These are phyloP conservation scores for Cladosporium sphaerospermum DNA, from an alignment of 2,329 filamentous ascomycete species.

Conservation along the genomic window DNA sequence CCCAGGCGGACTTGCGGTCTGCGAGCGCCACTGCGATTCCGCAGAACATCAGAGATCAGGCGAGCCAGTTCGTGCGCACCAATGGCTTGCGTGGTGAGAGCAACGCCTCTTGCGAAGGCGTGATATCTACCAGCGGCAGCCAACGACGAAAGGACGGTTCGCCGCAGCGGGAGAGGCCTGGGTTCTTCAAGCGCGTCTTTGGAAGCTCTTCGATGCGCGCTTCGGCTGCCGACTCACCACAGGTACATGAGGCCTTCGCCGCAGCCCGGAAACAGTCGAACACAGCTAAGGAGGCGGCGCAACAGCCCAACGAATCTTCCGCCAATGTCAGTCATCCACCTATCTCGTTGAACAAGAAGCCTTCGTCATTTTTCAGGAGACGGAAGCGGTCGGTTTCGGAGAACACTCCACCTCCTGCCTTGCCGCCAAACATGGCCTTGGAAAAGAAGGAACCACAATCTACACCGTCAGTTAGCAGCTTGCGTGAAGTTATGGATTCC, in stretches of 20 bases:
- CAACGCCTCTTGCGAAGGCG: slow-evolving; percentile 41
- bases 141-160: slow-evolving; percentile 25
- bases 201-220: slow-evolving; percentile 36
- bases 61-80: slow-evolving; percentile 44
- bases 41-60: slow-evolving; percentile 40
- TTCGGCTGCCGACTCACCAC: background rate
- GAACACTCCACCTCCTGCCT: slow-evolving; percentile 50
- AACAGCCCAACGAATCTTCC: background rate
- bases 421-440: slow-evolving; percentile 35
- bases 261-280: slow-evolving; percentile 3
- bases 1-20: slow-evolving; percentile 26
- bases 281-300: background rate
- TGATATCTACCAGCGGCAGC: slow-evolving; percentile 49
- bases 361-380: slow-evolving; percentile 88
- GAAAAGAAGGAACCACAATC: slow-evolving; percentile 27
- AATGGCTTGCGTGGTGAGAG: slow-evolving; percentile 32
- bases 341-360: slow-evolving; percentile 70
- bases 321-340: slow-evolving; percentile 13
- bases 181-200: slow-evolving; percentile 93
- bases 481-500: slow-evolving; percentile 81
- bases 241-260: background rate
- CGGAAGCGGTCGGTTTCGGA: slow-evolving; percentile 86
- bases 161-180: slow-evolving; percentile 54
- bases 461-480: slow-evolving; percentile 62
- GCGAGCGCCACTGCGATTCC: slow-evolving; percentile 25